Conservation (phyloP, 2,329 filamentous ascomycete species). For the Diaporthe longicolla region DNA sequence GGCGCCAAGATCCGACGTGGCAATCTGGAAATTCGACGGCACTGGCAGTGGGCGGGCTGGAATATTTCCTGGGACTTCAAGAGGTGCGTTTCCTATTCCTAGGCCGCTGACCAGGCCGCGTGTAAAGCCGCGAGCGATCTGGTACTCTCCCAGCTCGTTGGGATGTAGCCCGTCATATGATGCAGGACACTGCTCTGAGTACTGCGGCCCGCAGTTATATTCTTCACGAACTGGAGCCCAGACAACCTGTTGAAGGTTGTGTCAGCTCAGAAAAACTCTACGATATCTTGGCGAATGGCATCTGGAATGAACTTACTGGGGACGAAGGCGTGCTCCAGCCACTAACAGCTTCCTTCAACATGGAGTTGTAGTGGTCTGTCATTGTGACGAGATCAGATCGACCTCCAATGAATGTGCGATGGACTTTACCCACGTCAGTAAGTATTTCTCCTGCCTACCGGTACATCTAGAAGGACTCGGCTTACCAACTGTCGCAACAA, state of each 20-base stretch:
- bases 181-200: slow-evolving; percentile 44
- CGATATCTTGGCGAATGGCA: not conserved
- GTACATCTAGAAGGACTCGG: slow-evolving; percentile 37
- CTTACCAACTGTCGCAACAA: slow-evolving; percentile 50
- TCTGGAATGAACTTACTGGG: slow-evolving; percentile 44
- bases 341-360: slow-evolving; percentile 46
- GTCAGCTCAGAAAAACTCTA: slow-evolving; percentile 46
- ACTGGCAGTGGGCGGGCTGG: not conserved
- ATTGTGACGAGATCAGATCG: slow-evolving; percentile 40
- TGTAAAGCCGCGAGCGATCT: slow-evolving; percentile 58
- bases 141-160: slow-evolving; percentile 55
- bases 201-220: slow-evolving; percentile 46
- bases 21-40: slow-evolving; percentile 9
- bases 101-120: slow-evolving; percentile 45
- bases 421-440: not conserved
- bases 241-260: not conserved
- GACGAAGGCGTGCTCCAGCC: slow-evolving; percentile 48
- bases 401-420: slow-evolving; percentile 11
- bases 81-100: not conserved
- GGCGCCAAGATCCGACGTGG: not conserved
- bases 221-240: slow-evolving; percentile 46
- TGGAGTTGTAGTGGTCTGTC: slow-evolving; percentile 47
- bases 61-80: not conserved
- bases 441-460: not conserved
- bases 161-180: slow-evolving; percentile 59